Evolutionary conservation across 2,329 filamentous ascomycete genomes (phyloP), one percentile per base, ranked within the genome.

Genomic region (Ophiostoma sp.): DNA sequence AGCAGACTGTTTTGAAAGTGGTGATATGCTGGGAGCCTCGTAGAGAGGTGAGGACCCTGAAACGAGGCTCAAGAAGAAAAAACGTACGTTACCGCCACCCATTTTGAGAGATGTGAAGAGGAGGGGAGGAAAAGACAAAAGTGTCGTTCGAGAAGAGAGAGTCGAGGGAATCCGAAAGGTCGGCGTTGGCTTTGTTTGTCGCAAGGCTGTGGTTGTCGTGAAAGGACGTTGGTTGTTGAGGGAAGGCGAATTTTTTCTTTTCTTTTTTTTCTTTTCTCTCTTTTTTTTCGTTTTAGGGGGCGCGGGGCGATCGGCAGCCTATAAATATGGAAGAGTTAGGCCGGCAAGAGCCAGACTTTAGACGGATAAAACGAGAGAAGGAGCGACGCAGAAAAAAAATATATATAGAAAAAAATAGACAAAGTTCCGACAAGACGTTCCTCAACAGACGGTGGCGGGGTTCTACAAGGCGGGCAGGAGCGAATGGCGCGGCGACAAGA

Each of bases 71-170:
- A 2, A 48, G 42, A 15, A 6, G 12, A 33, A 33, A 19, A 48
- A 4, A 78, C 79, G 17, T 78, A 80, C 79, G 79, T 81, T 81
- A 69, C 80, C 80, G 73, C 80, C 80, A 75, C 80, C 80, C 80
- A 81, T 81, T 73, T 72, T 78, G 75, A 59, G 52, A 59, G n/a
- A 19, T 45, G 36, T 36, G 48, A 36, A 45, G 39, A 57, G 61
- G 9, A 36, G 45, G 22, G 69, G 22, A 6, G 31, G 17, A 48
- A 17, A 39, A 15, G 39, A 64, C 52, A n/a, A 52, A 17, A 63
- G 17, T 42, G 61, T 48, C 33, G 50, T 25, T 48, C 15, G 63
- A 68, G 17, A 31, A 11, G 19, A 12, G 61, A 50, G 12, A n/a
- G 25, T n/a, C n/a, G 61, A 61, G n/a, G 8, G 36, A 42, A 11